Base-by-base conservation (phyloP, 1,284 basidiomycete species). In the Cryptococcus depauperatus region DNA sequence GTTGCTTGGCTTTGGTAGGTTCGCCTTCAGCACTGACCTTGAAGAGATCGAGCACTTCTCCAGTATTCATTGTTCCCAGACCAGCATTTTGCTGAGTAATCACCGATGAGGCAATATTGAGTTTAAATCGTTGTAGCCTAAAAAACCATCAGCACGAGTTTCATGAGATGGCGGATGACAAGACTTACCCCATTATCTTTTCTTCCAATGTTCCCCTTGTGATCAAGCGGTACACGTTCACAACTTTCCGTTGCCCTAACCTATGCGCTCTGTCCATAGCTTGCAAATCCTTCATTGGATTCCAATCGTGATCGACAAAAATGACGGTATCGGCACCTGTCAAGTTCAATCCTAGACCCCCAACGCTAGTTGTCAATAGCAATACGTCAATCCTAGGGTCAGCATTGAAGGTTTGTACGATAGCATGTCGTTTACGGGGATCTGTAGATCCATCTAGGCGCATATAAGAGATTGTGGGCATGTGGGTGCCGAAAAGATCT, bases 251-350 rank as follows among this genome's bases (percentile, higher is more conserved):
- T 74, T 99, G 95, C 4, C 95, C 95, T 25, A 98, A 83, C 46
- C 95, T 84, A 73, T 98, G 95, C 1, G 95, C 95, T 46, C 95
- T 81, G 68, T 98, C 95, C 95, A 99, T 99, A 5, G 95, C 95
- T 68, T 99, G 95, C 10, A 98, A 74, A 73, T 99, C 95, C 70
- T 97, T 97, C 91, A 95, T 96, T 16, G 95, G 95, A 69, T 99
- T 99, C 95, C 95, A 98, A 68, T 99, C 95, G 68, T 98, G 95
- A 68, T 99, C 95, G 39, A 98, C 90, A 61, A 99, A 98, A 54
- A 99, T 96, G 55, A 99, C 95, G 1, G 95, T 98, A 68, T 98
- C 95, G 8, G 95, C 95, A 21, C 95, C 93, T 0, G 95, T 99
- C 55, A 99, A 74, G 18, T 95, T 99, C 56, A 99, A 73, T 1